phyloP scores from a whole-genome alignment of 2,329 filamentous ascomycete species.

The Emericellopsis atlantica region DNA sequence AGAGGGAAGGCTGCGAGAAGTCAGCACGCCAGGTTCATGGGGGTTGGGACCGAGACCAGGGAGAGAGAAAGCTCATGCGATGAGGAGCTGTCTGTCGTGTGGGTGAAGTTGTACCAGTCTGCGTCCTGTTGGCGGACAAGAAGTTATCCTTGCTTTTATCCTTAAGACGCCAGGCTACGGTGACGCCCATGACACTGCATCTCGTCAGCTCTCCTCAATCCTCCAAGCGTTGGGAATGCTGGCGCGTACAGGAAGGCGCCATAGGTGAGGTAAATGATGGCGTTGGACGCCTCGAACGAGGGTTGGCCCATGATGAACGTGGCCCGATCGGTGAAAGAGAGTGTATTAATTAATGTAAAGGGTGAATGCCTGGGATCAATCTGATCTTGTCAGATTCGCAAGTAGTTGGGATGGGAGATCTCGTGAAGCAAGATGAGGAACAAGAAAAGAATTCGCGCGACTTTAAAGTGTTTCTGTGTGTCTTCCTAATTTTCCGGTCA shows the following conservation, averaged over 20 bases:
- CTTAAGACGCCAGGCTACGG: conserved; percentile 43
- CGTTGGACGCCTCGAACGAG: conserved; percentile 66
- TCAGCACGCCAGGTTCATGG: conserved; percentile 12
- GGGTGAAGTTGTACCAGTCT: conserved; percentile 50
- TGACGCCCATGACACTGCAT: conserved; percentile 49
- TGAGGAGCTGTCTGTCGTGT: background rate
- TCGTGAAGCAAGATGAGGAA: too few relatives aligned
- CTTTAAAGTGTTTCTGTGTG: too few relatives aligned
- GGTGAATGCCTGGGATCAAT: background rate
- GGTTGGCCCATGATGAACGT: conserved; percentile 53
- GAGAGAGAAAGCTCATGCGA: background rate
- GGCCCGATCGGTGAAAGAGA: background rate
- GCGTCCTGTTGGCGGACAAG: conserved; percentile 66
- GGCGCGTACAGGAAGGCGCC: conserved; percentile 58
- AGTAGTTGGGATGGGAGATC: too few relatives aligned
- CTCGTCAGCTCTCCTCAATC: background rate
- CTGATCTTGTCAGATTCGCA: background rate
- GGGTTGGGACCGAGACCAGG: background rate
- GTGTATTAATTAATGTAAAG: background rate
- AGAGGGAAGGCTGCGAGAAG: conserved; percentile 54
- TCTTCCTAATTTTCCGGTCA: too few relatives aligned
- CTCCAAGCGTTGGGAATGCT: too few relatives aligned
- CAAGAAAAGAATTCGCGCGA: too few relatives aligned
- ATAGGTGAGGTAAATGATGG: conserved; percentile 72
- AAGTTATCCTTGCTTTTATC: conserved; percentile 59